Percentiles rank a stretch among this genome's conserved stretches.
These are phyloP conservation scores for Suhomyces panamericanus DNA, from an alignment of 1,139 yeast genomes.

Conservation along the genomic window DNA sequence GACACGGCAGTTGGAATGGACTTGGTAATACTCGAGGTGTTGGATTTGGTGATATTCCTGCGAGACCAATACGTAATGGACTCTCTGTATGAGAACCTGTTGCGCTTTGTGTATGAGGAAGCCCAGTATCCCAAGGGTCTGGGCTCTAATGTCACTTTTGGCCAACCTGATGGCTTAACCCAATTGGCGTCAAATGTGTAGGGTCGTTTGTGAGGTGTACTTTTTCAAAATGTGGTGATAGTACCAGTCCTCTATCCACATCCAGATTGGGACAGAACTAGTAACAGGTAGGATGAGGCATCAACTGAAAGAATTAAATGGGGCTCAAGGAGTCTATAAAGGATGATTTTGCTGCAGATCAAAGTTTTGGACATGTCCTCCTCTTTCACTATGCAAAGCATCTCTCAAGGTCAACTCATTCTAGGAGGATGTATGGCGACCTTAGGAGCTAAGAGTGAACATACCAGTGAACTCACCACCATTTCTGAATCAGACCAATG, in stretches of 20 bases:
- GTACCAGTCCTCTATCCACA: neutral
- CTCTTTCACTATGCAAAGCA: too few species aligned
- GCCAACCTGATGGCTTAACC: neutral
- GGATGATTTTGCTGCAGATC: too few species aligned
- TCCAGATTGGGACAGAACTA: too few species aligned
- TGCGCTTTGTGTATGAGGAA: constrained; percentile 26
- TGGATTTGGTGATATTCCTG: constrained; percentile 30
- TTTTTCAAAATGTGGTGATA: neutral
- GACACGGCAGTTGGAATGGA: constrained; percentile 11
- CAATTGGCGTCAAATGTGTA: neutral
- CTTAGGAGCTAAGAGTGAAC: neutral
- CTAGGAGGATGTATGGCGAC: too few species aligned
- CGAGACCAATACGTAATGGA: constrained; percentile 29
- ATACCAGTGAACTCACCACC: neutral
- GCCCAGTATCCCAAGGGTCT: neutral
- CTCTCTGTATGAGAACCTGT: constrained; percentile 17
- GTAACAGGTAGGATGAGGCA: too few species aligned
- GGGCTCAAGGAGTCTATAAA: too few species aligned
- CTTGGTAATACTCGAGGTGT: constrained; percentile 26
- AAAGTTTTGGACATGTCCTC: too few species aligned
- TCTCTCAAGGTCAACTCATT: too few species aligned
- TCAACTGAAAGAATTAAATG: too few species aligned
- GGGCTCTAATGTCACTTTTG: neutral
- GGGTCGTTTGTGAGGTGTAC: too few species aligned
- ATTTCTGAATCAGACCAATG: neutral